Percentiles rank a stretch among this genome's conserved stretches.
Evolutionary conservation across 768 basidiomycete genomes (phyloP).

Genomic region (Mycena capillaripes): DNA sequence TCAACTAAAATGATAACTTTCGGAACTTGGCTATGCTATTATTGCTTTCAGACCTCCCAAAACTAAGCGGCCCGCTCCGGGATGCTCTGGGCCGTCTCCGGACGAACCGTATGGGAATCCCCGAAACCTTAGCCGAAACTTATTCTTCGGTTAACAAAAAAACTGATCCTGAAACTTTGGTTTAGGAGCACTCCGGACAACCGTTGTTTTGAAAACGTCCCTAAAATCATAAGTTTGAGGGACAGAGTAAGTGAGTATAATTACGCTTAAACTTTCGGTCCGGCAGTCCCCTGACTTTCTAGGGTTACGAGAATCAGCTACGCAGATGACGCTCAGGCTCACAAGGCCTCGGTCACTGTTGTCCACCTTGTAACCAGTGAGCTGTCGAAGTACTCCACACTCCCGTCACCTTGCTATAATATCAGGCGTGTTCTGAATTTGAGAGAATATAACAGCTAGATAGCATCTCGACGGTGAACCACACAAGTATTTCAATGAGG

Average conservation of each 20-base stretch:
- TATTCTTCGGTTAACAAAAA: not conserved
- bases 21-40: no score
- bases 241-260: slow-evolving; percentile 10
- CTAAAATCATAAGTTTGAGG: no score
- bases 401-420: no score
- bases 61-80: slow-evolving; percentile 6
- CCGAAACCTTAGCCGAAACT: not conserved
- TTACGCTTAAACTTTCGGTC: slow-evolving; percentile 10
- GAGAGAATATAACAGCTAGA: not conserved
- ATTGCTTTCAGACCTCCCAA: not conserved
- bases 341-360: no score
- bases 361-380: no score
- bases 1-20: not conserved
- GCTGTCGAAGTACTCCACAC: no score
- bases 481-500: no score
- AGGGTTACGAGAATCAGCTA: no score
- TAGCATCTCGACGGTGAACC: slow-evolving; percentile 1
- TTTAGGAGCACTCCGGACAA: not conserved
- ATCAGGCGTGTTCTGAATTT: not conserved
- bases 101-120: slow-evolving; percentile 3
- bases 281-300: slow-evolving; percentile 10
- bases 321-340: no score
- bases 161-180: not conserved
- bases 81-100: not conserved
- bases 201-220: no score